These are phyloP conservation scores for Noccaea caerulescens DNA, from an alignment of 345 rosid species.

Conservation along the genomic window DNA sequence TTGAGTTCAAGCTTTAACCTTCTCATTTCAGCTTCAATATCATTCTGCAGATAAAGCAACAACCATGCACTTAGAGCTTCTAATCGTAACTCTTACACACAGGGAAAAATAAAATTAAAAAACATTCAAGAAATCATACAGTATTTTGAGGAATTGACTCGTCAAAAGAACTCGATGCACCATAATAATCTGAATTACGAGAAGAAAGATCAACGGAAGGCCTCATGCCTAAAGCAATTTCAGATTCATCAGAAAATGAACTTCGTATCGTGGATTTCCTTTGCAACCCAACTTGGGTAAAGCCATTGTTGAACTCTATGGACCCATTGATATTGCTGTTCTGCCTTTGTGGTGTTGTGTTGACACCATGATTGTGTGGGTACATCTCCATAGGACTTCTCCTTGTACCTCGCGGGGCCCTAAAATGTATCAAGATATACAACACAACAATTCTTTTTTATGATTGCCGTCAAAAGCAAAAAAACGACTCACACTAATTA, in stretches of 20 bases:
- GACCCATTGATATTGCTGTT: conserved; percentile 12
- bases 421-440: conserved; percentile 11
- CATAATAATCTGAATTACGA: conserved; percentile 42
- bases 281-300: conserved; percentile 30
- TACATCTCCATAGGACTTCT: conserved; percentile 17
- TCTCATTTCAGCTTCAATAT: conserved; percentile 80
- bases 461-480: too few species aligned
- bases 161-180: conserved; percentile 38
- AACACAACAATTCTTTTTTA: too few species aligned
- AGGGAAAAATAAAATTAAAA: not conserved
- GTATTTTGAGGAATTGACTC: conserved; percentile 38
- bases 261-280: conserved; percentile 25
- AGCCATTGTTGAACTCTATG: conserved; percentile 29
- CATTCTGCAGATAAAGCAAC: conserved; percentile 50
- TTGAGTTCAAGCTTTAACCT: conserved; percentile 76
- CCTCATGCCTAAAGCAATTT: conserved; percentile 6
- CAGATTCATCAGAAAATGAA: conserved; percentile 36
- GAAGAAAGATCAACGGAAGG: conserved; percentile 25
- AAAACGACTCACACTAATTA: too few species aligned
- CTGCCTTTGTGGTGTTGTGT: conserved; percentile 4
- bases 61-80: not conserved
- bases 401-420: conserved; percentile 25
- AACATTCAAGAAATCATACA: conserved; percentile 39
- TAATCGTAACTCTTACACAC: not conserved
- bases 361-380: conserved; percentile 13